Evolutionary conservation across 257 asterid species (phyloP).

Genomic region (Solanum tarijense): DNA sequence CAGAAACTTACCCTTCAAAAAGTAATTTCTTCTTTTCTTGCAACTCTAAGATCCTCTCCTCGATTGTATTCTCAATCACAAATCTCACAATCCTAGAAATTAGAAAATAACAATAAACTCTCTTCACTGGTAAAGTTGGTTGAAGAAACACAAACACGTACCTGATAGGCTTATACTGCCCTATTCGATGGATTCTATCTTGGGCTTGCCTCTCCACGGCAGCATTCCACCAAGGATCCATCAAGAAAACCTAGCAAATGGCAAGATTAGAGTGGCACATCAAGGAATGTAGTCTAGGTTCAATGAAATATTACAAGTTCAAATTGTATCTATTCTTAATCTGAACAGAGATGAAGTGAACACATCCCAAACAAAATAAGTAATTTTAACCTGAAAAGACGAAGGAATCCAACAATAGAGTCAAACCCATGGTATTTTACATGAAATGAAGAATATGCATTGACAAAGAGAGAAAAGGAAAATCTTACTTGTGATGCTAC

Average conservation of each 20-base stretch:
- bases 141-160: conserved; percentile 1
- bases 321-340: neutral
- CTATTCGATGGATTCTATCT: conserved; percentile 83
- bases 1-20: conserved; percentile 62
- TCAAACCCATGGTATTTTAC: neutral
- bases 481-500: conserved; percentile 76
- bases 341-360: neutral
- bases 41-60: conserved; percentile 81
- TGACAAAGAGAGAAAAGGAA: neutral
- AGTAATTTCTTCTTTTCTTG: conserved; percentile 93
- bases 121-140: neutral
- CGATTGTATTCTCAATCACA: conserved; percentile 67
- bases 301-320: neutral
- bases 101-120: neutral
- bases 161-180: conserved; percentile 86
- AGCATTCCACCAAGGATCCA: conserved; percentile 99
- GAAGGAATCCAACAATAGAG: neutral
- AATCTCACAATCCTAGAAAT: conserved; percentile 65
- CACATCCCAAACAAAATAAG: neutral
- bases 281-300: neutral
- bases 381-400: neutral
- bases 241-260: conserved; percentile 64
- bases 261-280: neutral
- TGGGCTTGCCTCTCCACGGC: conserved; percentile 92
- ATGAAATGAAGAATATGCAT: neutral